Percentiles rank a stretch among this genome's conserved stretches.
These are phyloP conservation scores for Bruguiera gymnorhiza DNA, from an alignment of 345 rosid genomes.

Conservation along the genomic window DNA sequence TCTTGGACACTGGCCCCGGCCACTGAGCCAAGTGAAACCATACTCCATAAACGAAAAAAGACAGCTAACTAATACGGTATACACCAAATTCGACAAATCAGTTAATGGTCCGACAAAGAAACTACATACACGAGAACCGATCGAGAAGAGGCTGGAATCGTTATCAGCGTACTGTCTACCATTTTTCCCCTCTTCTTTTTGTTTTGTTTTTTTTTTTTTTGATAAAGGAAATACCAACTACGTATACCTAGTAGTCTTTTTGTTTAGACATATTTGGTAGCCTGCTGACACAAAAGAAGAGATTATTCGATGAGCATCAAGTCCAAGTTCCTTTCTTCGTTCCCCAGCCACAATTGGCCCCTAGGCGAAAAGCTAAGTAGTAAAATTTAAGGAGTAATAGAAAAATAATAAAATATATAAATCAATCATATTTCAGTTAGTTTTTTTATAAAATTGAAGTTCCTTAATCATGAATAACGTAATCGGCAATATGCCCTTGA, in stretches of 20 bases:
- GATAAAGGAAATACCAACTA: not conserved
- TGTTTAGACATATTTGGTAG: conserved; percentile 15
- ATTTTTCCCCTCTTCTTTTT: conserved; percentile 13
- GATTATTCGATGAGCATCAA: conserved; percentile 30
- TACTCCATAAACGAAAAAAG: conserved; percentile 18
- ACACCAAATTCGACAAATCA: conserved; percentile 57
- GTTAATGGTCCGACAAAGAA: conserved; percentile 6
- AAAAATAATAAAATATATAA: too few species aligned
- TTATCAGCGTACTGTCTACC: not conserved
- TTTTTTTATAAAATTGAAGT: too few species aligned
- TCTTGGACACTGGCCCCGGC: conserved; percentile 27
- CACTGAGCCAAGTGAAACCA: conserved; percentile 39
- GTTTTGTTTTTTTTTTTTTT: not conserved
- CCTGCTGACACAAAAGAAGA: conserved; percentile 9
- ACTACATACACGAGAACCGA: too few species aligned
- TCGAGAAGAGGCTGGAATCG: not conserved
- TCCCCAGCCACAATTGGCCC: not conserved
- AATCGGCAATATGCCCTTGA: conserved; percentile 23
- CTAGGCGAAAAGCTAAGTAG: too few species aligned
- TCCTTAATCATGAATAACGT: conserved; percentile 1
- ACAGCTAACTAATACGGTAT: conserved; percentile 25
- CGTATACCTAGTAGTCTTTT: not conserved
- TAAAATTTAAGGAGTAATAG: too few species aligned
- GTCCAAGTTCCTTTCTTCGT: conserved; percentile 32
- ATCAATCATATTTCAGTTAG: too few species aligned